These are phyloP conservation scores for Nephelium lappaceum DNA, from an alignment of 345 rosid species.

Conservation along the genomic window DNA sequence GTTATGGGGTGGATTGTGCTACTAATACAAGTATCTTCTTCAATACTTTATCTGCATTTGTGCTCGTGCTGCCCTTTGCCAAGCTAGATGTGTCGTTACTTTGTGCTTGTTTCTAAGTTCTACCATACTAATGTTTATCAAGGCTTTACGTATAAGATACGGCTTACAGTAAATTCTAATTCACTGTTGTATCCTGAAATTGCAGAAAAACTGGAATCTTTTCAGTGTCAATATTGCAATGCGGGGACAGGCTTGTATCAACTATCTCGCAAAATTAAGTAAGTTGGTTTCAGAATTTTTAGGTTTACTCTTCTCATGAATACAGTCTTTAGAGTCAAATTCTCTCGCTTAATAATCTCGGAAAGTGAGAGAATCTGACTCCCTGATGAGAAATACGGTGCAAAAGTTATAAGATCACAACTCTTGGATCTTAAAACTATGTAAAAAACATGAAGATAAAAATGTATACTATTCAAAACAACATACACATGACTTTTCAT, in stretches of 20 bases:
- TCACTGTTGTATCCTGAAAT: neutral
- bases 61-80: neutral
- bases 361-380: neutral
- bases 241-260: constrained; percentile 44
- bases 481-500: too few species aligned
- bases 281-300: constrained; percentile 14
- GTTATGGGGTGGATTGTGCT: too few species aligned
- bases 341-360: neutral
- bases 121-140: neutral
- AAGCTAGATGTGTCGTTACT: neutral
- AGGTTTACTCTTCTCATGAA: neutral
- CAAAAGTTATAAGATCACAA: neutral
- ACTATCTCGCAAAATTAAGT: constrained; percentile 47
- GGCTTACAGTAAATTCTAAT: neutral
- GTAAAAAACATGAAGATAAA: neutral
- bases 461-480: too few species aligned
- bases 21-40: too few species aligned
- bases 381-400: neutral
- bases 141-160: neutral
- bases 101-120: neutral
- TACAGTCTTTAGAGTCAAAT: neutral
- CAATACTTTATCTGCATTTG: neutral
- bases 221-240: constrained; percentile 41
- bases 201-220: constrained; percentile 55
- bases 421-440: neutral